Conservation (phyloP, 106 monocot species). For the Allium sativum region DNA sequence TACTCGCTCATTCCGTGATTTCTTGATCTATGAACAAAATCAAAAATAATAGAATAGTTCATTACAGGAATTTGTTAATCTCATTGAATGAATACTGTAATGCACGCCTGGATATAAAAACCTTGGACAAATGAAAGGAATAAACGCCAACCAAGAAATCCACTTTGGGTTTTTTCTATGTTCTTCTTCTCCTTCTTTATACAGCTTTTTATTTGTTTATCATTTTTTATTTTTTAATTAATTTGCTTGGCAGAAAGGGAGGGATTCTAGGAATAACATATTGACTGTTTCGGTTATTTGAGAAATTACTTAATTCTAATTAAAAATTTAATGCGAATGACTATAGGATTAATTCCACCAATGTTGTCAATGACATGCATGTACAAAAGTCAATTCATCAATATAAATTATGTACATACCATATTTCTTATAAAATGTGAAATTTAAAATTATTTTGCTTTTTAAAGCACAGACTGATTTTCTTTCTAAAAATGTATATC, state of each 20-base stretch:
- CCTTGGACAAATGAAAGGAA: background rate
- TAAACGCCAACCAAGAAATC: constrained; percentile 7
- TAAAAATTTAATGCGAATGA: too few species aligned
- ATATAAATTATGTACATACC: too few species aligned
- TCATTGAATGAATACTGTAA: too few species aligned
- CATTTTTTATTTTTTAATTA: background rate
- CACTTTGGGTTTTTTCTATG: background rate
- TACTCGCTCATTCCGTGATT: constrained; percentile 6
- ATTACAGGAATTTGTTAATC: too few species aligned
- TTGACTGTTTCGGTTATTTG: background rate
- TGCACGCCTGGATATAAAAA: background rate
- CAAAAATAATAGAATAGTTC: too few species aligned
- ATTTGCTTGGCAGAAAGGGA: constrained; percentile 2
- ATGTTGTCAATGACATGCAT: too few species aligned
- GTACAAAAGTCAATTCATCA: too few species aligned
- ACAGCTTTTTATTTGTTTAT: background rate
- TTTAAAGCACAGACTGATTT: too few species aligned
- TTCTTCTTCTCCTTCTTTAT: background rate
- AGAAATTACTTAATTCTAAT: background rate
- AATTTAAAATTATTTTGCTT: too few species aligned
- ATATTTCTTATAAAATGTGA: too few species aligned
- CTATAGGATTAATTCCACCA: too few species aligned
- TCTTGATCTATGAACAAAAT: background rate
- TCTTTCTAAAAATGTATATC: too few species aligned
- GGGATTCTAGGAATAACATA: background rate